These are phyloP conservation scores for Aspergillus japonicus DNA, from an alignment of 2,329 filamentous ascomycete genomes.

Conservation along the genomic window DNA sequence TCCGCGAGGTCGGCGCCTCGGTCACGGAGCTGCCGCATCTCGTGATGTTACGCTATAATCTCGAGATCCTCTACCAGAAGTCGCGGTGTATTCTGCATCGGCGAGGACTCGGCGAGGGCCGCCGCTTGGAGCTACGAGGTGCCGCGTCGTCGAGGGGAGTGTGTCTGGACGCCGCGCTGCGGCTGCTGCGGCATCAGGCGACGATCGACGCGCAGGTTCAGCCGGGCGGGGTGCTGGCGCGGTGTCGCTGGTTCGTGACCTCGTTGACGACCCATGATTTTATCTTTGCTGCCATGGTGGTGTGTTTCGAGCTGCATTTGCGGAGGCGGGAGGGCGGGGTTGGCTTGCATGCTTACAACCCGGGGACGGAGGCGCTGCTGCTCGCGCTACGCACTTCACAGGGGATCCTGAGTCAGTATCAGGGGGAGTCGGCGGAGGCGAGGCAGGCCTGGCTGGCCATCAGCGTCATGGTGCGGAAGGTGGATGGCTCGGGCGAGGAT, in stretches of 20 bases:
- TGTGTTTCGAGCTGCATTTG: conserved; percentile 45
- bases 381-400: no score
- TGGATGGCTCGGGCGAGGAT: no score
- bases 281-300: conserved; percentile 49
- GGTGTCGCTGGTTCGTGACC: conserved; percentile 46
- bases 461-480: no score
- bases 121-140: conserved; percentile 37
- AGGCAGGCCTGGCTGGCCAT: no score
- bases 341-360: no score
- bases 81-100: conserved; percentile 10
- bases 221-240: conserved; percentile 41
- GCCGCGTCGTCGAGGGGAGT: conserved; percentile 44
- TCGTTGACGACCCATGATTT: conserved; percentile 43
- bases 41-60: no score
- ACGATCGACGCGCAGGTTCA: conserved; percentile 44
- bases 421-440: no score
- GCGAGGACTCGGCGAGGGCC: conserved; percentile 23
- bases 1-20: no score
- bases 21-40: no score
- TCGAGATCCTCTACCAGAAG: no score
- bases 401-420: no score
- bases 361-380: no score
- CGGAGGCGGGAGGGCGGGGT: neutral
- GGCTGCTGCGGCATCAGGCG: conserved; percentile 46
- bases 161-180: conserved; percentile 48